Base-by-base conservation (phyloP, 2,329 filamentous ascomycete species). In the Xylaria arbuscula region DNA sequence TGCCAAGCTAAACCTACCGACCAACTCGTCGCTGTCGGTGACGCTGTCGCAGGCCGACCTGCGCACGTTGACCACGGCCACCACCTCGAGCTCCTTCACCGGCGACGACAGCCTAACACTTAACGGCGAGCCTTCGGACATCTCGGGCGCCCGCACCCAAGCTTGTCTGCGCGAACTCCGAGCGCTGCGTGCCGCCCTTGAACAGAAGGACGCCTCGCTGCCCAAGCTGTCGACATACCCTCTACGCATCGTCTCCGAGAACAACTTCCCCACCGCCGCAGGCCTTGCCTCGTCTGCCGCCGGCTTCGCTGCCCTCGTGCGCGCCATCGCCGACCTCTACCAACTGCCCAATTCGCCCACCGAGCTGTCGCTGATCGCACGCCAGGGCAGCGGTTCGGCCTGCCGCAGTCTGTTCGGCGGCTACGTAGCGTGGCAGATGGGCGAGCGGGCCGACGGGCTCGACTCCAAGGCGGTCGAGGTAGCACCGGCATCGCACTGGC, bases 211-310 rank as follows among this genome's bases (percentile, higher is more conserved):
- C 79, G 75, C 89, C 0, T 89, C 89, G 24, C 87, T 97, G n/a
- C 93, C 95, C 51, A 93, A 92, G 80, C 89, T 99, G 66, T 92
- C 93, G 11, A 79, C 85, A 60, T 85, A 92, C 76, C 89, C 92
- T 40, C 89, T 99, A 70, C 92, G 91, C 75, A 91, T 99, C 73
- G 94, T 98, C 65, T 96, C 93, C 66, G 92, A 96, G 84, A 99
- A 99, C 87, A 99, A 99, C 87, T 99, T 99, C 87, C 96, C 96
- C 71, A 99, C 96, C 2, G 96, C 96, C 32, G 96, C 96, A 4
- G 96, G 96, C 7, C 89, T 99, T 17, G 90, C 90, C 3, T 91
- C 88, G 19, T 92, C 90, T 0, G 90, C 90, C 0, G 90, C 90
- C 1, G 90, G 90, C 5, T 91, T 92, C 71, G 90, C 90, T 2